These are phyloP conservation scores for Colletotrichum echinochloae DNA, from an alignment of 2,329 filamentous ascomycete species.

Conservation along the genomic window DNA sequence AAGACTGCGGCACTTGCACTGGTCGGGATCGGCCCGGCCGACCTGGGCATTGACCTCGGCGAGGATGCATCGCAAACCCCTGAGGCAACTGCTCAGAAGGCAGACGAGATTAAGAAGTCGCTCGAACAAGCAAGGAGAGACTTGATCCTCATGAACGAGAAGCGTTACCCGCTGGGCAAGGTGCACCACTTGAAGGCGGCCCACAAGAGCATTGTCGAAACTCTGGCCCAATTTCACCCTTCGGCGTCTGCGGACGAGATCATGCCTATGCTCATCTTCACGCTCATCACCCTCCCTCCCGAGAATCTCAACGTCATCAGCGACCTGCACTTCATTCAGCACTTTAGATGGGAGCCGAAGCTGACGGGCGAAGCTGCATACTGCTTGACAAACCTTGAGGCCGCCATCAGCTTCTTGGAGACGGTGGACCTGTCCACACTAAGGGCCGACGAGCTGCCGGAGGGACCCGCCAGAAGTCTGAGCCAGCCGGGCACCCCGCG, in stretches of 20 bases:
- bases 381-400: conserved; percentile 95
- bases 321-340: conserved; percentile 93
- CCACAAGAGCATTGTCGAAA: conserved; percentile 95
- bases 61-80: conserved; percentile 65
- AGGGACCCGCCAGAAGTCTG: conserved; percentile 71
- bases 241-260: conserved; percentile 97
- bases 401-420: conserved; percentile 92
- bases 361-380: conserved; percentile 96
- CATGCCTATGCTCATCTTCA: conserved; percentile 95
- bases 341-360: conserved; percentile 87
- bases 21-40: conserved; percentile 90
- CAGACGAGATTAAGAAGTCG: conserved; percentile 77
- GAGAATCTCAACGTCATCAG: conserved; percentile 91
- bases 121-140: conserved; percentile 78
- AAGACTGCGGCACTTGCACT: conserved; percentile 90
- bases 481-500: conserved; percentile 61
- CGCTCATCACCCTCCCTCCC: conserved; percentile 89
- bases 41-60: conserved; percentile 83
- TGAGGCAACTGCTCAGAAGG: conserved; percentile 68
- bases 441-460: conserved; percentile 80
- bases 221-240: conserved; percentile 73
- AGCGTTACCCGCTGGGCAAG: conserved; percentile 90
- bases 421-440: conserved; percentile 94
- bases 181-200: conserved; percentile 87
- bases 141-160: conserved; percentile 84